Evolutionary conservation across 1,284 basidiomycete species (phyloP), one percentile per base, ranked within the genome.

Genomic region (Neolentinus lepideus): DNA sequence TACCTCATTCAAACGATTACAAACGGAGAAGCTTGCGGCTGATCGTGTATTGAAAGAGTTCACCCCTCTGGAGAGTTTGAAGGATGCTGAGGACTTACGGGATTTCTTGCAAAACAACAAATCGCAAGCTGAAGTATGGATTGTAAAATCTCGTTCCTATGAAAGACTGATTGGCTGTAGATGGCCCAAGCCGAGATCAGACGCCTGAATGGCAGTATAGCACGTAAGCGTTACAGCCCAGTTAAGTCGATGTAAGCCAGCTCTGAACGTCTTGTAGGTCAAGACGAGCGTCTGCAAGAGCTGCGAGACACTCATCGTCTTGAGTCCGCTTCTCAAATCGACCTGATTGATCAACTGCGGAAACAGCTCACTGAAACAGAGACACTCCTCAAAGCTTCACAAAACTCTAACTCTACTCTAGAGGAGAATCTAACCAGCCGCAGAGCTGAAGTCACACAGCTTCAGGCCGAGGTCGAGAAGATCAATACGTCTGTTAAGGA

Each of bases 251-350:
- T 35, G 9, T 57, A 12, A 55, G 51, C 21, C 47, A 26, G 16
- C 53, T 26, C 10, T 53, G 29, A 36, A 36, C 46, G 31, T 58
- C 8, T 45, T 62, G 3, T 26, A 94, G 93, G 84, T 27, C 92
- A 94, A 71, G 91, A 92, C 54, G 85, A 84, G 53, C 86, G 87
- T 2, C 80, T 92, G 21, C 87, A 91, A 60, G 92, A 95, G 67
- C 74, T 96, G 0, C 84, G 84, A 51, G 89, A 92, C 59, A 92
- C 83, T 2, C 92, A 94, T 66, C 80, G 77, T 33, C 75, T 90
- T 8, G 92, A 94, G 71, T 83, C 81, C 10, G 70, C 78, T 26
- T 94, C 92, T 11, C 89, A 89, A 60, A 81, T 80, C 1, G 81
- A 87, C 52, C 82, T 88, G 57, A 83, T 93, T 45, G 80, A 86